phyloP scores from a whole-genome alignment of 1,284 basidiomycete species.

The Microstroma glucosiphilum region DNA sequence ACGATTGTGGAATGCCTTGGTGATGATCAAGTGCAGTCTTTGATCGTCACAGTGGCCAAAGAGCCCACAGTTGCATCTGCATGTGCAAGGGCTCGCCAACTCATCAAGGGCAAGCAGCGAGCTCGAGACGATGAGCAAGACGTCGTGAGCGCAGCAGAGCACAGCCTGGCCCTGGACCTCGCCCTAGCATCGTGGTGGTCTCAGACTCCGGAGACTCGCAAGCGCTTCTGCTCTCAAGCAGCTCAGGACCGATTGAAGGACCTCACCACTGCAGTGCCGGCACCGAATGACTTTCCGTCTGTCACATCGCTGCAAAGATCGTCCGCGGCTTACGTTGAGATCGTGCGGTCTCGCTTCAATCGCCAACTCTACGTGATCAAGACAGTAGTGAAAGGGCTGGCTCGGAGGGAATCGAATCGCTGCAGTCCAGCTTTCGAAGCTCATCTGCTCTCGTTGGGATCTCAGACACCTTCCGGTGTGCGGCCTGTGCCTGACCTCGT shows the following conservation, averaged over 20 bases:
- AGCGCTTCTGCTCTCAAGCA: background rate
- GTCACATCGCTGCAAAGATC: constrained; percentile 1
- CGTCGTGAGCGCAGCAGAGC: too few species aligned
- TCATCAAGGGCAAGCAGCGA: background rate
- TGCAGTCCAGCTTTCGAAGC: constrained; percentile 41
- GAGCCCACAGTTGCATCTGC: background rate
- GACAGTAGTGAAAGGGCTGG: constrained; percentile 43
- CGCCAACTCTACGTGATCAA: constrained; percentile 47
- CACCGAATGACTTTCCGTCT: constrained; percentile 2
- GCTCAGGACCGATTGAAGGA: background rate
- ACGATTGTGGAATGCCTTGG: background rate
- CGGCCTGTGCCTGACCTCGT: constrained; percentile 31
- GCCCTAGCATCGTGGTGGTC: background rate
- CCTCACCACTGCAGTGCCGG: background rate
- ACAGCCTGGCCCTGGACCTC: background rate
- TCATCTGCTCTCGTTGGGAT: constrained; percentile 21
- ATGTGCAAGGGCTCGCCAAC: background rate
- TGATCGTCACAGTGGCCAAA: background rate
- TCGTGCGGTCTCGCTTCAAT: constrained; percentile 43
- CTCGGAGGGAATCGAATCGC: constrained; percentile 26
- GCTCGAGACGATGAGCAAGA: constrained; percentile 1
- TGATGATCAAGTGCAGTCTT: background rate
- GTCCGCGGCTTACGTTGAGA: constrained; percentile 18
- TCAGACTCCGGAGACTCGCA: background rate
- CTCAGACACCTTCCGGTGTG: constrained; percentile 7